phyloP scores from a whole-genome alignment of 495 filamentous ascomycete genomes.

The Xylaria curta region DNA sequence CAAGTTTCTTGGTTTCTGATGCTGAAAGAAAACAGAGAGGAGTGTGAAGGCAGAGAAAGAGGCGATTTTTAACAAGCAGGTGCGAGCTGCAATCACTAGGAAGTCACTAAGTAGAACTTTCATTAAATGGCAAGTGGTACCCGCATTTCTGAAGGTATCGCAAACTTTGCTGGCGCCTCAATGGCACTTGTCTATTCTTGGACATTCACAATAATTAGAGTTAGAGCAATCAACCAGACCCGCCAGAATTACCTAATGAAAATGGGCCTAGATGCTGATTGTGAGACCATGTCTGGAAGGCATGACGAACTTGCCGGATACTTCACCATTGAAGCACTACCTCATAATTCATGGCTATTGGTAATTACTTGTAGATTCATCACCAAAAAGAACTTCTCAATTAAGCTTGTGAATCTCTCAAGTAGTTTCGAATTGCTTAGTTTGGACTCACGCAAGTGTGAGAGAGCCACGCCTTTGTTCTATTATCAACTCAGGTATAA shows the following conservation, averaged over 20 bases:
- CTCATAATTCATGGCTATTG: background rate
- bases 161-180: background rate
- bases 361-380: background rate
- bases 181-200: background rate
- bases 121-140: background rate
- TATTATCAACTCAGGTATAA: background rate
- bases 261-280: background rate
- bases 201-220: background rate
- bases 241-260: background rate
- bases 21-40: background rate
- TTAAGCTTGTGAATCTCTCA: background rate
- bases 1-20: background rate
- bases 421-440: background rate
- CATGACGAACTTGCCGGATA: background rate
- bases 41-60: background rate
- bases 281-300: no score
- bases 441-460: background rate
- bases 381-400: background rate
- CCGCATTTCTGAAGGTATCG: background rate
- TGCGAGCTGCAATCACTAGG: background rate
- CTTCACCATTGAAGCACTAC: background rate
- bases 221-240: background rate
- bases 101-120: background rate
- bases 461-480: background rate
- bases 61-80: background rate